Evolutionary conservation across 768 basidiomycete genomes (phyloP).

Genomic region (Pholiota molesta): DNA sequence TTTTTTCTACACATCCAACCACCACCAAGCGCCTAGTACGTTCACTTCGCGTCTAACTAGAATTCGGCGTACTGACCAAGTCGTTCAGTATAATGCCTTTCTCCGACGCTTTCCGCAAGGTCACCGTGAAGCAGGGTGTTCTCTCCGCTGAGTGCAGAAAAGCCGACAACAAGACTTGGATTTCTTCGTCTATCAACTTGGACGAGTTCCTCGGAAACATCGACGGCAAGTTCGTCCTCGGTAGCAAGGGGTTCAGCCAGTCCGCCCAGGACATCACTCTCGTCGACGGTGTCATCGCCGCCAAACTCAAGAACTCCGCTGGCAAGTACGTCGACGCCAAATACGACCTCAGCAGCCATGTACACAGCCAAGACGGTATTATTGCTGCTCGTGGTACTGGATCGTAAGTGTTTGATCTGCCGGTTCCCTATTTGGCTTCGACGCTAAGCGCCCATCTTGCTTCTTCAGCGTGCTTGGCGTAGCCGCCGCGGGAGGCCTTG

Average conservation of each 20-base stretch:
- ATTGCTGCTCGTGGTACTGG: constrained; percentile 9
- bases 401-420: constrained; percentile 1
- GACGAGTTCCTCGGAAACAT: constrained; percentile 21
- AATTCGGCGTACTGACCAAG: neutral
- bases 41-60: too few species aligned
- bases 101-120: constrained; percentile 18
- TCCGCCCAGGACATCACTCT: constrained; percentile 17
- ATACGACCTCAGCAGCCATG: constrained; percentile 18
- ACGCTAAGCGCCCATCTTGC: neutral
- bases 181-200: constrained; percentile 21
- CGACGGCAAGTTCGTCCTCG: constrained; percentile 20
- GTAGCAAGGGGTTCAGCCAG: constrained; percentile 22
- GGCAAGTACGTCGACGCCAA: constrained; percentile 19
- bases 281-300: constrained; percentile 15
- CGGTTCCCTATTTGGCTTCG: neutral
- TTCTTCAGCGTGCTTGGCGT: neutral
- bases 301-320: constrained; percentile 18
- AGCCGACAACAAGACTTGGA: constrained; percentile 15
- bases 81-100: constrained; percentile 18
- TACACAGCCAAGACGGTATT: constrained; percentile 19
- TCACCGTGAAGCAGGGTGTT: constrained; percentile 19
- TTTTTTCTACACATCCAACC: neutral
- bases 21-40: neutral
- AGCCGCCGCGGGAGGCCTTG: constrained; percentile 2
- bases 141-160: constrained; percentile 22